Evolutionary conservation across 2,329 filamentous ascomycete species (phyloP).

Genomic region (Aspergillus fumigatiaffinis): DNA sequence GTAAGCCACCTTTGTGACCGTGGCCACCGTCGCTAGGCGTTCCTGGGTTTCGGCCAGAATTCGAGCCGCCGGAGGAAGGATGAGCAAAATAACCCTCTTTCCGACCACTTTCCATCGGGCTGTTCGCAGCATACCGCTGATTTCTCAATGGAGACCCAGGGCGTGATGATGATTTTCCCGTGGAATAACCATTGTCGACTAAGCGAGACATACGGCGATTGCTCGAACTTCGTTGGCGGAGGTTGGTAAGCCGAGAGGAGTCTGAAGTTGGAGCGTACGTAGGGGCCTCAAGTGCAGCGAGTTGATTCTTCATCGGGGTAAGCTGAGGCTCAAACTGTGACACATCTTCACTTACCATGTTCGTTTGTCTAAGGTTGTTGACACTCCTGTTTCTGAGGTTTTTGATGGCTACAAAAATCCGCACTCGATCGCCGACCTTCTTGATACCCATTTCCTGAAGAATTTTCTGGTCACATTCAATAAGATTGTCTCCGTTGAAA

Average conservation of each 20-base stretch:
- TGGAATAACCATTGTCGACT: slow-evolving; percentile 41
- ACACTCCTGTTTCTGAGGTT: slow-evolving; percentile 73
- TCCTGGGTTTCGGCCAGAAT: slow-evolving; percentile 52
- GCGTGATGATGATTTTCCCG: slow-evolving; percentile 58
- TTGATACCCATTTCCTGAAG: slow-evolving; percentile 98
- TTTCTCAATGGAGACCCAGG: slow-evolving; percentile 66
- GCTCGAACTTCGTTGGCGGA: slow-evolving; percentile 47
- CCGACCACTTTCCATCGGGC: slow-evolving; percentile 52
- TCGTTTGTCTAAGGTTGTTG: slow-evolving; percentile 74
- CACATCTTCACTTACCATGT: slow-evolving; percentile 61
- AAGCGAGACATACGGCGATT: slow-evolving; percentile 61
- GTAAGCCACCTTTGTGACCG: slow-evolving; percentile 60
- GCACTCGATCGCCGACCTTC: slow-evolving; percentile 93
- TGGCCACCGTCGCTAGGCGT: slow-evolving; percentile 63
- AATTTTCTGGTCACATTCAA: slow-evolving; percentile 95
- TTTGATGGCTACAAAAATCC: slow-evolving; percentile 82
- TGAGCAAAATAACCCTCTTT: slow-evolving; percentile 56
- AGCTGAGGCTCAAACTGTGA: slow-evolving; percentile 8
- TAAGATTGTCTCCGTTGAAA: slow-evolving; percentile 93
- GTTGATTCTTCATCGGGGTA: slow-evolving; percentile 63
- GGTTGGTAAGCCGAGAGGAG: slow-evolving; percentile 60
- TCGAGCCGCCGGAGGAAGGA: slow-evolving; percentile 51
- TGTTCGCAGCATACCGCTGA: slow-evolving; percentile 59
- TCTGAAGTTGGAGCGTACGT: slow-evolving; percentile 55
- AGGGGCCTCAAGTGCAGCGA: slow-evolving; percentile 71